Conservation (phyloP, 768 basidiomycete species). For the Lactarius akahatsu region DNA sequence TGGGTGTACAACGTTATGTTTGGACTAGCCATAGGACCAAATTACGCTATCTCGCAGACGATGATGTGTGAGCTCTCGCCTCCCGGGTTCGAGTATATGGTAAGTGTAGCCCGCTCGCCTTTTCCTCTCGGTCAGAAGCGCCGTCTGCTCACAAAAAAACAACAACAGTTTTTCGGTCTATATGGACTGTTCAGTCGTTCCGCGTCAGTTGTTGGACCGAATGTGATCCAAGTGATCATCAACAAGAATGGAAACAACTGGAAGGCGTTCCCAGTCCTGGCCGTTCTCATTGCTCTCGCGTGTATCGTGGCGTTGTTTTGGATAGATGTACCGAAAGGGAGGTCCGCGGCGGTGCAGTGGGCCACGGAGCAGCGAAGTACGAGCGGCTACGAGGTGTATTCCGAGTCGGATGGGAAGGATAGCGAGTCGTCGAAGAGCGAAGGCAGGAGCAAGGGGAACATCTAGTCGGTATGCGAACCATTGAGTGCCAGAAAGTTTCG, state of each 20-base stretch:
- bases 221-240: slow-evolving; percentile 82
- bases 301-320: slow-evolving; percentile 78
- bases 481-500: too few species aligned
- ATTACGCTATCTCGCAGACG: slow-evolving; percentile 82
- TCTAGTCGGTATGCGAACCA: background rate
- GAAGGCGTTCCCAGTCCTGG: slow-evolving; percentile 83
- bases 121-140: too few species aligned
- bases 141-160: background rate
- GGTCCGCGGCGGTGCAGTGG: slow-evolving; percentile 42
- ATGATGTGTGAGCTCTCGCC: slow-evolving; percentile 90
- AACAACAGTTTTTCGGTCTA: slow-evolving; percentile 73
- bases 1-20: slow-evolving; percentile 84
- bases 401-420: background rate
- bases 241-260: slow-evolving; percentile 69
- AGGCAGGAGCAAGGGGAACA: background rate
- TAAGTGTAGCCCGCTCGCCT: slow-evolving; percentile 26
- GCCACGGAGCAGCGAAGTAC: slow-evolving; percentile 33
- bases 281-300: slow-evolving; percentile 63
- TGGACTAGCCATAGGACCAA: slow-evolving; percentile 82
- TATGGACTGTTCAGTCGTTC: slow-evolving; percentile 45
- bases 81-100: slow-evolving; percentile 84
- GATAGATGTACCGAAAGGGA: slow-evolving; percentile 41
- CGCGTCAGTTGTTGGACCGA: slow-evolving; percentile 82
- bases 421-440: background rate
- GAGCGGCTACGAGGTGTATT: background rate